These are phyloP conservation scores for Diaporthe sp. DNA, from an alignment of 2,329 filamentous ascomycete genomes.

Conservation along the genomic window DNA sequence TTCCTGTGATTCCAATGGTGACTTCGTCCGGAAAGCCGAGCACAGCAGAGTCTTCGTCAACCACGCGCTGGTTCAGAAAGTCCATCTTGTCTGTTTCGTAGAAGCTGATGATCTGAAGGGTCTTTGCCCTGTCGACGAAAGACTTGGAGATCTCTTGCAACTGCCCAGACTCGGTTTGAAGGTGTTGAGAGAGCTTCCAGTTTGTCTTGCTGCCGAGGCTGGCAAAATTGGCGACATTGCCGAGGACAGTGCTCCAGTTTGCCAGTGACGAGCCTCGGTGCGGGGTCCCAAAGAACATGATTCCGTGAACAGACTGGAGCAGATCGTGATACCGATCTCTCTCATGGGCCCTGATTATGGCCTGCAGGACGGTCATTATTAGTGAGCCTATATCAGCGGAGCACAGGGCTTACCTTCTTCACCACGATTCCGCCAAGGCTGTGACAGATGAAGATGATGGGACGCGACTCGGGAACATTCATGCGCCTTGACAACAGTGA, in stretches of 20 bases:
- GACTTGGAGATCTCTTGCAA: slow-evolving; percentile 34
- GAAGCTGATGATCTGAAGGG: slow-evolving; percentile 33
- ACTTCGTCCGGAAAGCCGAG: slow-evolving; percentile 30
- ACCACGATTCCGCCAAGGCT: slow-evolving; percentile 49
- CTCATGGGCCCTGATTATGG: slow-evolving; percentile 32
- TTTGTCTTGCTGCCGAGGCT: slow-evolving; percentile 35
- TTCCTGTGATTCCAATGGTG: slow-evolving; percentile 31
- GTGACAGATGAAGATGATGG: slow-evolving; percentile 49
- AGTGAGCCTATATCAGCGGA: background rate
- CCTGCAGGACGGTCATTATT: background rate
- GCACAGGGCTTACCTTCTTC: slow-evolving; percentile 44
- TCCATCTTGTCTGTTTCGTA: slow-evolving; percentile 37
- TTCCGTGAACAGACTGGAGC: slow-evolving; percentile 12
- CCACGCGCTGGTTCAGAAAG: slow-evolving; percentile 36
- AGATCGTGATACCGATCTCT: slow-evolving; percentile 25
- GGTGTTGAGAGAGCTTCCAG: slow-evolving; percentile 43
- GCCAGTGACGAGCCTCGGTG: slow-evolving; percentile 33
- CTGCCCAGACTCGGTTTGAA: slow-evolving; percentile 42
- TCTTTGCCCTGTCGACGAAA: slow-evolving; percentile 31
- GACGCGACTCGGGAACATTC: slow-evolving; percentile 37
- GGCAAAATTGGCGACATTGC: slow-evolving; percentile 20
- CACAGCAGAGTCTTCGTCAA: slow-evolving; percentile 38
- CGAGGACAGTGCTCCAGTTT: slow-evolving; percentile 27
- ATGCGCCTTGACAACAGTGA: slow-evolving; percentile 36
- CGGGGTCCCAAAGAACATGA: slow-evolving; percentile 35